These are phyloP conservation scores for Candida tallmaniae DNA, from an alignment of 805 yeast species.

Conservation along the genomic window DNA sequence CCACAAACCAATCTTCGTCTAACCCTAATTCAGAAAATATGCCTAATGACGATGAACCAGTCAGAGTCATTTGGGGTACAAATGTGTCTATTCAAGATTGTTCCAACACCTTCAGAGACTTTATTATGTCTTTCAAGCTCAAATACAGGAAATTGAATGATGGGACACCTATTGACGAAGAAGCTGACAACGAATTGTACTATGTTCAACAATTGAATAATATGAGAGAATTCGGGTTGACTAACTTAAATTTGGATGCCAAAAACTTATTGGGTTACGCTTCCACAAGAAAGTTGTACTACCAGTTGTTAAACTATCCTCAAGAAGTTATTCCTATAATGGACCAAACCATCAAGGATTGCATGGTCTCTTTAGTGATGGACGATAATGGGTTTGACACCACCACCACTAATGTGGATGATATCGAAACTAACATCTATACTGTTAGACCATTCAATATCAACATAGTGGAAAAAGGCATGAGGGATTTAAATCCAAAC, in stretches of 20 bases:
- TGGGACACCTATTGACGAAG: conserved; percentile 32
- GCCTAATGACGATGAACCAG: conserved; percentile 55
- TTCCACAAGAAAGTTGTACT: conserved; percentile 71
- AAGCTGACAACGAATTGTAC: conserved; percentile 72
- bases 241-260: conserved; percentile 82
- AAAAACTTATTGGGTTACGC: conserved; percentile 72
- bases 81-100: conserved; percentile 88
- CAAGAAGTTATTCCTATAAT: conserved; percentile 96
- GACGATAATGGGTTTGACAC: conserved; percentile 33
- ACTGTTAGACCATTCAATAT: conserved; percentile 88
- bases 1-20: conserved; percentile 20
- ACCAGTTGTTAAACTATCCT: conserved; percentile 87
- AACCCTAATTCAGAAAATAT: conserved; percentile 24
- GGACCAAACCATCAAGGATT: conserved; percentile 94
- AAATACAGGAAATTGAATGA: conserved; percentile 61
- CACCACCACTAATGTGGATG: conserved; percentile 43
- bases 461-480: conserved; percentile 61
- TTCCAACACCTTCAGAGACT: conserved; percentile 72
- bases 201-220: conserved; percentile 70
- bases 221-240: conserved; percentile 73
- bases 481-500: conserved; percentile 89
- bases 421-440: conserved; percentile 75
- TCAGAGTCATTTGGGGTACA: conserved; percentile 97
- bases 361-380: conserved; percentile 68
- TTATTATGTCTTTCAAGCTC: conserved; percentile 77